phyloP scores from a whole-genome alignment of 257 asterid species.

The Sherardia arvensis region DNA sequence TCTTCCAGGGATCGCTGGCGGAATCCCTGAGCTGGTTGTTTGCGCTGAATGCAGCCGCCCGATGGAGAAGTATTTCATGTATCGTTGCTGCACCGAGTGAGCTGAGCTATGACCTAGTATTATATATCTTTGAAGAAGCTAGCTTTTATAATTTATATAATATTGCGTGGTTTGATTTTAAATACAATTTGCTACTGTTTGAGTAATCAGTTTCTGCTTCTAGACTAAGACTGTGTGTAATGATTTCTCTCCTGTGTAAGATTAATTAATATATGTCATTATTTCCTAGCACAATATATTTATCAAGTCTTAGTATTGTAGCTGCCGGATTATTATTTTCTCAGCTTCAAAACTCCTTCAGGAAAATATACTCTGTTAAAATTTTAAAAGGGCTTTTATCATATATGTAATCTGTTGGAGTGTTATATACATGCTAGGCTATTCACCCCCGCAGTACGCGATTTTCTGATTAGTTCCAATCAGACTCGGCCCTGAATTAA shows the following conservation, averaged over 20 bases:
- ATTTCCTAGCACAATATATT: no score
- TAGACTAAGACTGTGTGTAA: background rate
- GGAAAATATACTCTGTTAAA: no score
- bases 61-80: constrained; percentile 81
- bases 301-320: no score
- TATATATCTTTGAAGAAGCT: no score
- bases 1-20: constrained; percentile 62
- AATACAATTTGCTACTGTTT: background rate
- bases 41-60: constrained; percentile 65
- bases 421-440: no score
- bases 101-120: background rate
- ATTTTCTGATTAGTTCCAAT: no score
- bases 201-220: background rate
- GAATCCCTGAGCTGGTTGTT: constrained; percentile 57
- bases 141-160: background rate
- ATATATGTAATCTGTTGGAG: no score
- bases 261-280: background rate
- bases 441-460: no score
- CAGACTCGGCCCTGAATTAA: no score
- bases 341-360: no score
- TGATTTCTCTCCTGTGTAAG: background rate
- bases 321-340: no score
- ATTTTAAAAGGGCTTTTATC: no score
- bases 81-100: constrained; percentile 75
- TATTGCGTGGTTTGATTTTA: background rate